A percentile compares a stretch with the other conserved stretches of the same genome.
phyloP scores from a whole-genome alignment of 768 basidiomycete genomes.

The Erythrobasidium yunnanense region DNA sequence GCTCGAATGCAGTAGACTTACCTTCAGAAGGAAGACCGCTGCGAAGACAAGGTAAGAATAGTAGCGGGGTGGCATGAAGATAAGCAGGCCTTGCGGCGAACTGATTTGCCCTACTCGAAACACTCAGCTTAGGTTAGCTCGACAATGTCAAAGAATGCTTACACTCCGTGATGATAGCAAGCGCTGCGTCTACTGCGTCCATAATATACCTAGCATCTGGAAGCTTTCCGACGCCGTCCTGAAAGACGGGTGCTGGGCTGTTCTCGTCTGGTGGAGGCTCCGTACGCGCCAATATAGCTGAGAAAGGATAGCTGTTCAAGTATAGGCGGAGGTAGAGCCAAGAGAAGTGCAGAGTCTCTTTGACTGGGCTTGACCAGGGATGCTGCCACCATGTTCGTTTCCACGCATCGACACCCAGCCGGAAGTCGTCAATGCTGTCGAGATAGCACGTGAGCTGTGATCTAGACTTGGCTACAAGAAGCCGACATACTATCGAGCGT shows the following conservation, averaged over 20 bases:
- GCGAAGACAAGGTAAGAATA: not conserved
- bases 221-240: not conserved
- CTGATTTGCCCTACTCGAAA: too few species aligned
- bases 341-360: not conserved
- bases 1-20: not conserved
- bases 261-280: not conserved
- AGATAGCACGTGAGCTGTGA: too few species aligned
- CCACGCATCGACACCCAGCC: not conserved
- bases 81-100: not conserved
- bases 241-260: not conserved
- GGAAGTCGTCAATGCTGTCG: not conserved
- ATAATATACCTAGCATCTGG: not conserved
- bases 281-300: not conserved
- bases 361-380: not conserved
- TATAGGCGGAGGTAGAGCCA: not conserved
- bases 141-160: too few species aligned
- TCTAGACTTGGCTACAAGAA: too few species aligned
- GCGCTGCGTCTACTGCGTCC: not conserved
- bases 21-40: not conserved
- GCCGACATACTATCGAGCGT: not conserved
- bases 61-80: not conserved
- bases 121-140: too few species aligned
- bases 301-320: not conserved
- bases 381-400: not conserved
- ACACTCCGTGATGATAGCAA: not conserved